Evolutionary conservation across 441 rosid genomes (phyloP).

Genomic region (Adansonia gregorii): DNA sequence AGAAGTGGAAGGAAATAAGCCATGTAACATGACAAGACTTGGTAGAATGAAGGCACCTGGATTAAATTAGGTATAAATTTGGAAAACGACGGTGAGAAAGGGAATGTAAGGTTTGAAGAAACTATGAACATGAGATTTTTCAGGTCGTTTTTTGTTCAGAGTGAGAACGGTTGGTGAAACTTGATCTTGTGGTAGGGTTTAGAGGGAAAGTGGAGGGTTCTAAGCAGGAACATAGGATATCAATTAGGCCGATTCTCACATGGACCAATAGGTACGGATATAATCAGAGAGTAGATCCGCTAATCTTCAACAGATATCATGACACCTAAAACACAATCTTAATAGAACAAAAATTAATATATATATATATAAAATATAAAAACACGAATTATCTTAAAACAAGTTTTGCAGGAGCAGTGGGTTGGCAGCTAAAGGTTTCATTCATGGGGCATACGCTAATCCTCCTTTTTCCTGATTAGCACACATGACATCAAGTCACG

Average conservation of each 20-base stretch:
- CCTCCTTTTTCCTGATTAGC: neutral
- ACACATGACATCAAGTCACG: neutral
- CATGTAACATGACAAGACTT: neutral
- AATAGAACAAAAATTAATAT: too few relatives aligned
- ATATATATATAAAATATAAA: too few relatives aligned
- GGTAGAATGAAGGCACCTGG: neutral
- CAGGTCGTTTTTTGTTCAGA: neutral
- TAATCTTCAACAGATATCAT: too few relatives aligned
- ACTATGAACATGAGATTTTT: neutral
- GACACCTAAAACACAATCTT: too few relatives aligned
- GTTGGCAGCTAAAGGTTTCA: neutral
- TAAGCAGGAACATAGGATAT: constrained; percentile 5
- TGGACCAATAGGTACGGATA: neutral
- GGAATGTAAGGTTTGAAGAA: neutral
- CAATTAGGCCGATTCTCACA: constrained; percentile 13
- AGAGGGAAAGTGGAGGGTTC: neutral
- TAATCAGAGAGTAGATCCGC: too few relatives aligned
- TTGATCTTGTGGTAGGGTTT: neutral
- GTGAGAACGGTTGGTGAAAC: neutral
- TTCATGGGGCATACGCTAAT: neutral
- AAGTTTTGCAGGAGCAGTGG: too few relatives aligned
- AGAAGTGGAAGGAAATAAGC: constrained; percentile 13
- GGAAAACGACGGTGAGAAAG: constrained; percentile 1
- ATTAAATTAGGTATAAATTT: neutral
- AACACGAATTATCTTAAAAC: too few relatives aligned